Base-by-base conservation (phyloP, 2,329 filamentous ascomycete species). In the Fusarium decemcellulare region DNA sequence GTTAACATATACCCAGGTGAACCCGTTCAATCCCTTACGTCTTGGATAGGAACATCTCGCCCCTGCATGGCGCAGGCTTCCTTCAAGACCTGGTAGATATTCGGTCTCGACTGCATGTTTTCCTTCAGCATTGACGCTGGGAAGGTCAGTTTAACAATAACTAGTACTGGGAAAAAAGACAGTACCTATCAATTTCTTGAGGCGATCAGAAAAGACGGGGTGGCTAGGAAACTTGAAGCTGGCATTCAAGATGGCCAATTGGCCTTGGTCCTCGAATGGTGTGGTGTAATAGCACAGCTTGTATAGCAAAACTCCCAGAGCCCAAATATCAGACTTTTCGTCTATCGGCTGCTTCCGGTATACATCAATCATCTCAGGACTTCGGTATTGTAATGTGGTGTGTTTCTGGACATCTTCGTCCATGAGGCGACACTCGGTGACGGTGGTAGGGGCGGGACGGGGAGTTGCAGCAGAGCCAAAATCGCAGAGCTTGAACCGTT, bases 221-320 rank as follows among this genome's bases (percentile, higher is more conserved):
- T 98, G 94, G 63, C 87, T 89, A 7, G 95, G 96, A 75, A 93
- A 99, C 76, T 93, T 95, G 86, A 93, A 98, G 79, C 90, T 97
- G 53, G 96, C 96, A 77, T 98, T 98, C 65, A 99, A 83, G 69
- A 99, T 99, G 12, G 96, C 96, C 84, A 98, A 93, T 82, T 98
- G 95, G 29, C 96, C 96, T 77, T 97, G 94, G 69, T 98, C 95
- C 81, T 99, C 96, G 75, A 99, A 99, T 1, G 96, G 96, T 7
- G 96, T 99, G 2, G 96, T 99, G 81, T 99, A 99, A 81, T 98
- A 99, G 84, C 96, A 99, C 66, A 99, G 86, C 85, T 99, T 99
- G 85, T 99, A 99, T 58, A 99, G 82, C 62, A 99, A 84, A 43
- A 99, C 96, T 6, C 96, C 96, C 65, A 99, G 83, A 1, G 96